These are phyloP conservation scores for Kodamaea sp. DNA, from an alignment of 1,139 yeast species.

Conservation along the genomic window DNA sequence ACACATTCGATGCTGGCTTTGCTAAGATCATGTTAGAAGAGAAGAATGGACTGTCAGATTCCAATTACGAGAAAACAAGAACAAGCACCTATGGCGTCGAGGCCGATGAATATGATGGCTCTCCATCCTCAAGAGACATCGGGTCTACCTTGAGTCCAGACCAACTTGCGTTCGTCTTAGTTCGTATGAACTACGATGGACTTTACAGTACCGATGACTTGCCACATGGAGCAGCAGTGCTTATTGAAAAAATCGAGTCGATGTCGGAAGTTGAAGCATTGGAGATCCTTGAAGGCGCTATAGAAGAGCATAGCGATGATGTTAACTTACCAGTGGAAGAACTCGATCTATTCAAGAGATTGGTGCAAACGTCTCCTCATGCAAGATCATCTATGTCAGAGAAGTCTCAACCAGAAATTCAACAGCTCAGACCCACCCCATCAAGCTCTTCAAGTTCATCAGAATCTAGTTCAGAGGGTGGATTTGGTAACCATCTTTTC, in stretches of 20 bases:
- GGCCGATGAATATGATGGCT: too few relatives aligned
- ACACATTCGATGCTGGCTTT: too few relatives aligned
- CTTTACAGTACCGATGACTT: slow-evolving; percentile 27
- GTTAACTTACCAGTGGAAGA: slow-evolving; percentile 21
- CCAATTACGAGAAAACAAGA: too few relatives aligned
- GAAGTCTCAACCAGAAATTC: background rate
- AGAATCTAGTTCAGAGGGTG: background rate
- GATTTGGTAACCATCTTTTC: slow-evolving; percentile 13
- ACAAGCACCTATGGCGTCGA: too few relatives aligned
- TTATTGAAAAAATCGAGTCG: slow-evolving; percentile 31
- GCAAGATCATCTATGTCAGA: too few relatives aligned
- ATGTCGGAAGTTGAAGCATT: slow-evolving; percentile 25
- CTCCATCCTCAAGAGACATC: slow-evolving; percentile 23
- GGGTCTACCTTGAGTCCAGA: slow-evolving; percentile 23
- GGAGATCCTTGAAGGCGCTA: slow-evolving; percentile 17
- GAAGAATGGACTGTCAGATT: too few relatives aligned
- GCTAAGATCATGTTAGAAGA: too few relatives aligned
- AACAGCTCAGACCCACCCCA: background rate
- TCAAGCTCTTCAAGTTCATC: background rate
- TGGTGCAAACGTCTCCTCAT: slow-evolving; percentile 6
- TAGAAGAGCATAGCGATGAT: slow-evolving; percentile 22
- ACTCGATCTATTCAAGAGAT: slow-evolving; percentile 12
- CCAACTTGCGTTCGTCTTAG: slow-evolving; percentile 25
- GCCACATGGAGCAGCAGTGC: slow-evolving; percentile 28
- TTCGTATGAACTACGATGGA: slow-evolving; percentile 26